Evolutionary conservation across 192 early-diverging fungal species (phyloP).

Genomic region (Podila verticillata): DNA sequence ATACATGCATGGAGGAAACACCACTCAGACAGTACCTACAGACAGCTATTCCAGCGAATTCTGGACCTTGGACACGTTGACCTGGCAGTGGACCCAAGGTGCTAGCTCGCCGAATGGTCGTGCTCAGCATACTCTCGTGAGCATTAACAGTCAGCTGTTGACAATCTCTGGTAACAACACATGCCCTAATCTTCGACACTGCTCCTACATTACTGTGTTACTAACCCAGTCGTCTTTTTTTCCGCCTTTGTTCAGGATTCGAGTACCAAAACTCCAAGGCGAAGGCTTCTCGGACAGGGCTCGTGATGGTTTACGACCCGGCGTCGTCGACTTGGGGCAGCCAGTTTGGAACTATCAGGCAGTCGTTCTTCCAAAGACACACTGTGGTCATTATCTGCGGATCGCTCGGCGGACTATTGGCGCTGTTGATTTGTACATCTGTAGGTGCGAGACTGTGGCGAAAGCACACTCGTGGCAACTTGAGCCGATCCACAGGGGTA

Average conservation of each 20-base stretch:
- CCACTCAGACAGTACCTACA: slow-evolving; percentile 32
- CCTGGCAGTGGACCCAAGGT: slow-evolving; percentile 23
- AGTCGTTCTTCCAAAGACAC: slow-evolving; percentile 20
- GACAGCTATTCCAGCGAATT: slow-evolving; percentile 20
- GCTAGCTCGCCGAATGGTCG: slow-evolving; percentile 13
- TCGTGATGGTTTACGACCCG: slow-evolving; percentile 19
- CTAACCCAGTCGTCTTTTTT: too few relatives aligned
- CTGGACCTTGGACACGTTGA: slow-evolving; percentile 28
- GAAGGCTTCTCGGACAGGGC: slow-evolving; percentile 20
- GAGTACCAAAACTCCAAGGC: slow-evolving; percentile 18
- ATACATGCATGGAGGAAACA: slow-evolving; percentile 51
- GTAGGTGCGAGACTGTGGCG: slow-evolving; percentile 12
- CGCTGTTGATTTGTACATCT: slow-evolving; percentile 13
- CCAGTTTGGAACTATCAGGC: slow-evolving; percentile 27
- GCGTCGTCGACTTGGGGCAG: slow-evolving; percentile 15
- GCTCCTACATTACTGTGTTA: too few relatives aligned
- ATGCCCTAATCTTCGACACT: too few relatives aligned
- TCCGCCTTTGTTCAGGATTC: not conserved
- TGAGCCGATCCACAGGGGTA: not conserved
- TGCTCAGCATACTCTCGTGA: slow-evolving; percentile 24
- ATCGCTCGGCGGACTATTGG: slow-evolving; percentile 15
- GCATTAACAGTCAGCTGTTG: slow-evolving; percentile 12
- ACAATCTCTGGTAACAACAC: slow-evolving; percentile 20
- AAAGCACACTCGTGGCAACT: not conserved
- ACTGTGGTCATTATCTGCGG: slow-evolving; percentile 20